phyloP scores from a whole-genome alignment of 805 yeast genomes.

The Torulaspora microellipsoides region DNA sequence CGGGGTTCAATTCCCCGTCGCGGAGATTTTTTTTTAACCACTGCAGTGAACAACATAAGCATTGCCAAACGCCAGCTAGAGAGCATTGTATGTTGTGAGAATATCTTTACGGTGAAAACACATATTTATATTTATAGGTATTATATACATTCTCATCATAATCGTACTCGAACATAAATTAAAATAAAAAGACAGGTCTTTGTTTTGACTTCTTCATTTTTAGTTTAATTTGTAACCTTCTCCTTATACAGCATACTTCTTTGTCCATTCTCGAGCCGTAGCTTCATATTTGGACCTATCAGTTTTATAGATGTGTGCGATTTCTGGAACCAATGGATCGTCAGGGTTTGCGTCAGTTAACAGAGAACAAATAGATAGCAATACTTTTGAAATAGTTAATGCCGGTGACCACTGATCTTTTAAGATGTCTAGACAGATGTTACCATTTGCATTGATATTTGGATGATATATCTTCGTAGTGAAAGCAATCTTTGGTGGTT shows the following conservation, averaged over 20 bases:
- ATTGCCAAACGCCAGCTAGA: too few relatives aligned
- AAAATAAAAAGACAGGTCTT: too few relatives aligned
- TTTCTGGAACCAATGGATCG: constrained; percentile 98
- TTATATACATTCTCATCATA: too few relatives aligned
- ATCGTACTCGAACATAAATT: too few relatives aligned
- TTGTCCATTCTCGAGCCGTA: constrained; percentile 97
- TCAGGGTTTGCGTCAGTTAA: constrained; percentile 98
- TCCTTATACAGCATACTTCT: constrained; percentile 84
- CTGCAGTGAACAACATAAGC: too few relatives aligned
- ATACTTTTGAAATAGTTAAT: constrained; percentile 89
- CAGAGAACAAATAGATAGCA: constrained; percentile 89
- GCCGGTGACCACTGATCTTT: constrained; percentile 99
- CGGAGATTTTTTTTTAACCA: constrained; percentile 9
- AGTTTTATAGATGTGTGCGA: constrained; percentile 92
- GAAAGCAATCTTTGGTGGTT: constrained; percentile 92
- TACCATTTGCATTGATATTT: constrained; percentile 92
- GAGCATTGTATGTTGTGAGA: too few relatives aligned
- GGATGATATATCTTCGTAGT: constrained; percentile 97
- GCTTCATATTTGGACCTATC: constrained; percentile 93
- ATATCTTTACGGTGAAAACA: too few relatives aligned
- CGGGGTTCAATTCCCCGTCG: constrained; percentile 20
- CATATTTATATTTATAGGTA: too few relatives aligned
- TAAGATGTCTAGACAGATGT: constrained; percentile 92
- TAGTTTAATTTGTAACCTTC: too few relatives aligned
- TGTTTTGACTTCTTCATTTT: too few relatives aligned